phyloP scores from a whole-genome alignment of 768 basidiomycete species.

The Nevesoporus exiguus region DNA sequence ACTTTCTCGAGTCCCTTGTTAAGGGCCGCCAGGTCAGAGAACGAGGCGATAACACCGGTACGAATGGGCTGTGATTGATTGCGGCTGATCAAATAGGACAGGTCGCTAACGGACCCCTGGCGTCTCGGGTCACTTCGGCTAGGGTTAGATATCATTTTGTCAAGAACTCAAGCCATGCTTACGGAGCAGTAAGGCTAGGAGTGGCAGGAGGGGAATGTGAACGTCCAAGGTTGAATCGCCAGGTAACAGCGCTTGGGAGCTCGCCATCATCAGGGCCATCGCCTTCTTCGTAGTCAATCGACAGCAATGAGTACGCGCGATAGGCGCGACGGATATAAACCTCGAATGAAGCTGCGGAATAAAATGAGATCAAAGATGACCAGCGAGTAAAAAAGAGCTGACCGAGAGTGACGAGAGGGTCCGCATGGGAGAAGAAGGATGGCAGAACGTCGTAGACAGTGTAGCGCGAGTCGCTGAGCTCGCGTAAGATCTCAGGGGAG shows the following conservation, averaged over 20 bases:
- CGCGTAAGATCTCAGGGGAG: slow-evolving; percentile 80
- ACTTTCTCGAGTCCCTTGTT: slow-evolving; percentile 73
- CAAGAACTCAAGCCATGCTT: slow-evolving; percentile 4
- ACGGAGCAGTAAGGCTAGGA: slow-evolving; percentile 52
- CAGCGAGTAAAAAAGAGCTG: slow-evolving; percentile 22
- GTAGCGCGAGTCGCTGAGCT: slow-evolving; percentile 94
- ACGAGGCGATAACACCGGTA: slow-evolving; percentile 89
- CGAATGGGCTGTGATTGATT: slow-evolving; percentile 88
- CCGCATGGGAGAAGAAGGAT: slow-evolving; percentile 87
- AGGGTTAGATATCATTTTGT: slow-evolving; percentile 5
- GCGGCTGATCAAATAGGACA: slow-evolving; percentile 87
- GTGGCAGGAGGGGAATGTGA: slow-evolving; percentile 85
- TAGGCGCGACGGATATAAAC: slow-evolving; percentile 96
- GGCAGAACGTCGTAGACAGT: slow-evolving; percentile 97
- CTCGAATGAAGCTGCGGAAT: slow-evolving; percentile 76
- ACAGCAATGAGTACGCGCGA: slow-evolving; percentile 86
- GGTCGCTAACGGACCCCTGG: slow-evolving; percentile 91
- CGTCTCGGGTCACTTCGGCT: slow-evolving; percentile 57
- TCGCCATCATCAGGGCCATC: slow-evolving; percentile 83
- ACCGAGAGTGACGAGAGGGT: slow-evolving; percentile 84
- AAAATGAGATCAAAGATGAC: not conserved
- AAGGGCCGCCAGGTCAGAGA: slow-evolving; percentile 69
- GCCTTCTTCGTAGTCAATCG: slow-evolving; percentile 93
- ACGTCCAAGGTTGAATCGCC: slow-evolving; percentile 94
- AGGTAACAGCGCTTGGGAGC: slow-evolving; percentile 74